phyloP scores from a whole-genome alignment of 2,329 filamentous ascomycete genomes.

The Clonostachys sp. region DNA sequence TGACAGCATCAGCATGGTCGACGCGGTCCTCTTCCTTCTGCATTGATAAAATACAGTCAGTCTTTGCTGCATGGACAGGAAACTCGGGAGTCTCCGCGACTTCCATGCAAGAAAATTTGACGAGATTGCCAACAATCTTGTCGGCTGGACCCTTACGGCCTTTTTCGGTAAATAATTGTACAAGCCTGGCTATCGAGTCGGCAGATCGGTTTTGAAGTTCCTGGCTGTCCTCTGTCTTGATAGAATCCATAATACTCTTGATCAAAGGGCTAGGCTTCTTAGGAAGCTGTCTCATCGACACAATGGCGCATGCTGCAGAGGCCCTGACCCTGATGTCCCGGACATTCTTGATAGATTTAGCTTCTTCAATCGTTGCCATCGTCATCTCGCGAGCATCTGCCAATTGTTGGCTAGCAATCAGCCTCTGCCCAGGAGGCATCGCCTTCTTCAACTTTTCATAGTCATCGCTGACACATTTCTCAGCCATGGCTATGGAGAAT shows the following conservation, averaged over 20 bases:
- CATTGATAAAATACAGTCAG: constrained; percentile 81
- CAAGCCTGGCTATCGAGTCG: constrained; percentile 74
- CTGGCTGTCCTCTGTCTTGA: constrained; percentile 90
- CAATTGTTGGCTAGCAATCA: constrained; percentile 77
- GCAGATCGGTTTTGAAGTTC: constrained; percentile 86
- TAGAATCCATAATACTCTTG: constrained; percentile 96
- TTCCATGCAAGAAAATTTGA: constrained; percentile 97
- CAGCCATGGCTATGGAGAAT: constrained; percentile 82
- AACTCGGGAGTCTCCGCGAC: constrained; percentile 98
- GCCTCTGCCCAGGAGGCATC: constrained; percentile 82
- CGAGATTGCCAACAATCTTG: constrained; percentile 91
- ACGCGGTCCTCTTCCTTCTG: constrained; percentile 96
- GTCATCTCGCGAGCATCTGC: constrained; percentile 72
- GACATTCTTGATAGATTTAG: constrained; percentile 71
- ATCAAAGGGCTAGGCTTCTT: constrained; percentile 93
- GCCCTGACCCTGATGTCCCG: constrained; percentile 84
- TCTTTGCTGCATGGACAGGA: constrained; percentile 72
- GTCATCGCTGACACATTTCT: constrained; percentile 80
- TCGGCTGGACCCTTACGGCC: constrained; percentile 83
- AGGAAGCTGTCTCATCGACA: constrained; percentile 81
- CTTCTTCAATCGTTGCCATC: constrained; percentile 70
- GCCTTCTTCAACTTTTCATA: constrained; percentile 84
- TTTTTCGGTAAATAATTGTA: constrained; percentile 78
- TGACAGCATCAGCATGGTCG: constrained; percentile 85
- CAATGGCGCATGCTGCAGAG: constrained; percentile 79